These are phyloP conservation scores for Salvia rosmarinus DNA, from an alignment of 257 asterid genomes.

Conservation along the genomic window DNA sequence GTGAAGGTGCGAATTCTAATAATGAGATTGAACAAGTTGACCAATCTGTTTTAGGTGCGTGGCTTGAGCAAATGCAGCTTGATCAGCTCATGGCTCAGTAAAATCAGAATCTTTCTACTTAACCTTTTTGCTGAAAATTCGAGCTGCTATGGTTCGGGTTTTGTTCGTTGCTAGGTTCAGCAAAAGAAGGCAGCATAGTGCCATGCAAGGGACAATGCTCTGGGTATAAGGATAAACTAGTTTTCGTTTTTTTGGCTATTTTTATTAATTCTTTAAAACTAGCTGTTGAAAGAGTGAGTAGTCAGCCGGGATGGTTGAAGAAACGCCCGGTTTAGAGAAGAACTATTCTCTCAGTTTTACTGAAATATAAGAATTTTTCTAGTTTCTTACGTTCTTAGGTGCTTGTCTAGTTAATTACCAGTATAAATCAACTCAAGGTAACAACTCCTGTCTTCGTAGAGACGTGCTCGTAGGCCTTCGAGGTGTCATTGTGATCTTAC, in stretches of 20 bases:
- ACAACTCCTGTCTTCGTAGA: slow-evolving; percentile 9
- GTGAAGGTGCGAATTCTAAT: slow-evolving; percentile 41
- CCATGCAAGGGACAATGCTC: slow-evolving; percentile 40
- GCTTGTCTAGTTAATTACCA: slow-evolving; percentile 28
- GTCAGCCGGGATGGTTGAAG: slow-evolving; percentile 42
- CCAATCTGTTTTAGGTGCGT: slow-evolving; percentile 60
- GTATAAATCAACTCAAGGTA: slow-evolving; percentile 28
- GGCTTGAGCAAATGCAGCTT: slow-evolving; percentile 80
- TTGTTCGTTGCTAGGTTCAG: slow-evolving; percentile 41
- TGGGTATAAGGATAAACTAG: slow-evolving; percentile 36
- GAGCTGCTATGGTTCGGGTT: slow-evolving; percentile 40
- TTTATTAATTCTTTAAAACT: slow-evolving; percentile 48
- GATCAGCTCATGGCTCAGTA: slow-evolving; percentile 72
- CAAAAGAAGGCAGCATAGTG: slow-evolving; percentile 42
- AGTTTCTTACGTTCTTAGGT: slow-evolving; percentile 28
- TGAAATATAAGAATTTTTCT: slow-evolving; percentile 44
- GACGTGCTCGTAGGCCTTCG: slow-evolving; percentile 21
- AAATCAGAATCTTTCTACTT: slow-evolving; percentile 33
- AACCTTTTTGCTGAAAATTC: slow-evolving; percentile 37
- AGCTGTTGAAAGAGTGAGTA: slow-evolving; percentile 46
- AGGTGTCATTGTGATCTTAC: slow-evolving; percentile 19
- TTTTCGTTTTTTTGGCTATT: slow-evolving; percentile 40
- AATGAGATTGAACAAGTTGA: slow-evolving; percentile 49
- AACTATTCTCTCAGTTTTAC: slow-evolving; percentile 39
- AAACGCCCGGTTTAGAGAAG: slow-evolving; percentile 39